Percentiles rank a stretch among this genome's conserved stretches.
These are phyloP conservation scores for Odontarrhena argentea DNA, from an alignment of 345 rosid genomes.

Conservation along the genomic window DNA sequence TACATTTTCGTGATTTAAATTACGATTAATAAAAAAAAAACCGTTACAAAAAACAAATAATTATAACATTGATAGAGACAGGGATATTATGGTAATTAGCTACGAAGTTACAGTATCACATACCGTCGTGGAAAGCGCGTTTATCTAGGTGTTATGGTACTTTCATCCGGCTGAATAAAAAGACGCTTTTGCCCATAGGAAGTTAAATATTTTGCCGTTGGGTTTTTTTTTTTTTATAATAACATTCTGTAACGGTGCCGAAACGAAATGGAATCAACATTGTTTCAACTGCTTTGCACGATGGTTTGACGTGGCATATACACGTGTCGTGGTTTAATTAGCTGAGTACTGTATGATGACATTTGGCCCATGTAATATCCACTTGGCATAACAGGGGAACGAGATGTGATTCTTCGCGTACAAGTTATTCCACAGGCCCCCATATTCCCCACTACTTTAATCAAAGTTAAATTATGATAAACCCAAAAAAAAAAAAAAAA, in stretches of 20 bases:
- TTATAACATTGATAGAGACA: background rate
- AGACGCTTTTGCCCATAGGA: constrained; percentile 23
- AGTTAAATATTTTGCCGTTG: constrained; percentile 1
- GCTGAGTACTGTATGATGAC: constrained; percentile 11
- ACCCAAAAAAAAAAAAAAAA: too few relatives aligned
- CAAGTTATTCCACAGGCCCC: constrained; percentile 24
- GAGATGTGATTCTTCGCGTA: constrained; percentile 32
- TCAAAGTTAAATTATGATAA: background rate
- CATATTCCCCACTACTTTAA: constrained; percentile 31
- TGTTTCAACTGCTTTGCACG: constrained; percentile 27
- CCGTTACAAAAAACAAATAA: background rate
- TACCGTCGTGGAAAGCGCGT: constrained; percentile 37
- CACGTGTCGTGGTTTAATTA: background rate
- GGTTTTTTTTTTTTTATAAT: background rate
- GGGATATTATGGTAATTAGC: background rate
- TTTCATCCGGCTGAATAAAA: background rate
- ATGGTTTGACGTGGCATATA: background rate
- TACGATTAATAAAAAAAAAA: background rate
- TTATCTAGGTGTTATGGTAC: background rate
- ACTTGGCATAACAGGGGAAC: constrained; percentile 34
- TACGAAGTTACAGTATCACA: constrained; percentile 19
- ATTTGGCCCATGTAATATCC: constrained; percentile 28
- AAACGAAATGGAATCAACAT: constrained; percentile 15
- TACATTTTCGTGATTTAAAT: constrained; percentile 6
- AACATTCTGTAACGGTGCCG: constrained; percentile 26